A percentile compares a stretch with the other conserved stretches of the same genome.
phyloP scores from a whole-genome alignment of 768 basidiomycete species.

The Lactarius sanguifluus region DNA sequence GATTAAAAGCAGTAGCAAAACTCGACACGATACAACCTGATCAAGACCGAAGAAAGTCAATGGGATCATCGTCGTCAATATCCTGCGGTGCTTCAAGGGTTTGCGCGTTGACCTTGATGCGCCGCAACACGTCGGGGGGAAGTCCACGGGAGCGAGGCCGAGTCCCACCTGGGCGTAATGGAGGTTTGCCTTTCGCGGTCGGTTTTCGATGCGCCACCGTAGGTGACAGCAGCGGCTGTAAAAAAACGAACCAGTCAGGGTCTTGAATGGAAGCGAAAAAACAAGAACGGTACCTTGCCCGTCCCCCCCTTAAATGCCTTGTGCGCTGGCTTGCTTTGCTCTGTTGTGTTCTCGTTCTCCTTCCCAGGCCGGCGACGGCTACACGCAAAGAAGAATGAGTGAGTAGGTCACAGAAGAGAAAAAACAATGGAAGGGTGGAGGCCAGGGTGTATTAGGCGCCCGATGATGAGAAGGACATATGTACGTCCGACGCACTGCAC shows the following conservation, averaged over 20 bases:
- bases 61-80: slow-evolving; percentile 23
- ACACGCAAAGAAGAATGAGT: background rate
- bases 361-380: slow-evolving; percentile 10
- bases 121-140: slow-evolving; percentile 15
- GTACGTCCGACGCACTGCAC: background rate
- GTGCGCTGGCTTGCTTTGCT: background rate
- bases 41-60: slow-evolving; percentile 22
- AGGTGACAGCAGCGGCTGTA: slow-evolving; percentile 10
- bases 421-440: background rate
- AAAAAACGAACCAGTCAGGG: background rate
- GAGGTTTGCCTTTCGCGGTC: slow-evolving; percentile 3
- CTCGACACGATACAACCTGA: background rate
- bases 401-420: background rate
- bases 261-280: background rate
- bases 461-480: background rate
- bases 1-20: background rate
- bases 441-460: background rate
- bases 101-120: slow-evolving; percentile 14
- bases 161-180: background rate
- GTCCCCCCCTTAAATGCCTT: background rate
- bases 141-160: slow-evolving; percentile 7
- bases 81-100: background rate
- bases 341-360: slow-evolving; percentile 4
- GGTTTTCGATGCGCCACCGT: slow-evolving; percentile 1
- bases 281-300: slow-evolving; percentile 9